Conservation (phyloP, 345 rosid genomes). For the Bretschneidera sinensis region DNA sequence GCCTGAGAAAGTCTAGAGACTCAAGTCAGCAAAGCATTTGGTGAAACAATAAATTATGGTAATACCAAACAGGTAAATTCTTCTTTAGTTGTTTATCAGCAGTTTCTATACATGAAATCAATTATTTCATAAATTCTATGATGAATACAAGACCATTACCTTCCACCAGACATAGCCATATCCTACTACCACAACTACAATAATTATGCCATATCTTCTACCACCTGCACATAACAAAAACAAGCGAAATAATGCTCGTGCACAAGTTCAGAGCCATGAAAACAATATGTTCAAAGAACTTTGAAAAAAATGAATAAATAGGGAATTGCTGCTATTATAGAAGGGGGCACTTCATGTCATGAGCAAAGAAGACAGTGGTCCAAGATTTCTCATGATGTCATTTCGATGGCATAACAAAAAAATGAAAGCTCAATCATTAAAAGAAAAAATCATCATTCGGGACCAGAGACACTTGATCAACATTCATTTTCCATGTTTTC, state of each 20-base stretch:
- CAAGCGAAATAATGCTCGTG: slow-evolving; percentile 5
- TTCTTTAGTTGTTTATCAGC: not conserved
- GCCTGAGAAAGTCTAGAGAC: not conserved
- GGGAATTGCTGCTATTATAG: too few species aligned
- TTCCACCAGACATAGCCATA: slow-evolving; percentile 84
- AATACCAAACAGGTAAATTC: not conserved
- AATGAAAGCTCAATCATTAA: too few species aligned
- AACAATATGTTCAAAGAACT: not conserved
- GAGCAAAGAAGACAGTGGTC: too few species aligned
- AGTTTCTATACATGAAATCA: not conserved
- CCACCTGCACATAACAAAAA: slow-evolving; percentile 39
- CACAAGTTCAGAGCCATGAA: not conserved
- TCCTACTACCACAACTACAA: slow-evolving; percentile 53
- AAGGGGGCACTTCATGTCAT: too few species aligned
- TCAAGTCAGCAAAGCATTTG: not conserved
- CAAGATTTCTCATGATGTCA: too few species aligned
- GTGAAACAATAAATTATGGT: not conserved
- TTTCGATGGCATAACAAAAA: too few species aligned
- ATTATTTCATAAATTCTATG: not conserved
- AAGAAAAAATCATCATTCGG: too few species aligned
- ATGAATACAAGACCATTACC: slow-evolving; percentile 31
- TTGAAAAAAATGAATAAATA: too few species aligned
- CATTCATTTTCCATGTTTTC: too few species aligned
- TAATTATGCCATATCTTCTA: slow-evolving; percentile 39
- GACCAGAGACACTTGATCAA: too few species aligned